phyloP scores from a whole-genome alignment of 441 rosid species.

The Arabidopsis hybrid region DNA sequence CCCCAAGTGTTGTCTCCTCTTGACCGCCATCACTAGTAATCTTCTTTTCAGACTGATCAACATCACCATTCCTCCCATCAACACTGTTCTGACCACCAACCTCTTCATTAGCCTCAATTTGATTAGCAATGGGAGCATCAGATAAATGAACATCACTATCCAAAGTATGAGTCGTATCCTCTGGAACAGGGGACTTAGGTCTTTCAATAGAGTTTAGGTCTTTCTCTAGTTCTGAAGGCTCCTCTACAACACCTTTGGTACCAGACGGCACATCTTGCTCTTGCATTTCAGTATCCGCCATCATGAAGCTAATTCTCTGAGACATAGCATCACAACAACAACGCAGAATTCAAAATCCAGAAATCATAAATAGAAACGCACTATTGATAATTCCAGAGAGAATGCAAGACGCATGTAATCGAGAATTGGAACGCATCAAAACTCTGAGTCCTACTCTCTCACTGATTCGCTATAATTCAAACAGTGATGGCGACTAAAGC shows the following conservation, averaged over 20 bases:
- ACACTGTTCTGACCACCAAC: constrained; percentile 11
- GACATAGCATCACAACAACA: constrained; percentile 32
- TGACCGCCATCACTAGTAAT: constrained; percentile 25
- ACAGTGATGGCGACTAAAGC: neutral
- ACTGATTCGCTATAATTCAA: constrained; percentile 12
- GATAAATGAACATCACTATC: constrained; percentile 53
- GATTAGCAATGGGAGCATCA: constrained; percentile 47
- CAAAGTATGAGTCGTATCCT: constrained; percentile 52
- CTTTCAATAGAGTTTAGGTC: constrained; percentile 43
- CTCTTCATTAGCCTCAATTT: constrained; percentile 33
- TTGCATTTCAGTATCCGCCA: constrained; percentile 68
- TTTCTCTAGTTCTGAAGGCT: constrained; percentile 31
- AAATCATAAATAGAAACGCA: neutral
- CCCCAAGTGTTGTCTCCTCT: constrained; percentile 24
- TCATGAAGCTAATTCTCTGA: constrained; percentile 29
- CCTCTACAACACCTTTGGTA: constrained; percentile 44
- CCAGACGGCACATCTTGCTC: constrained; percentile 49
- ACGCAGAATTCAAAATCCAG: constrained; percentile 1
- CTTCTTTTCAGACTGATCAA: constrained; percentile 33
- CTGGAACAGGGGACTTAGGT: constrained; percentile 36
- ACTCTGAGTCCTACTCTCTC: neutral
- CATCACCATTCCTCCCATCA: constrained; percentile 33
- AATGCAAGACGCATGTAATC: neutral
- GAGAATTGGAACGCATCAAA: neutral
- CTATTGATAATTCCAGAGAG: neutral